Evolutionary conservation across 352 stramenopile species (phyloP), one percentile per base, ranked within the genome.

Genomic region (Globisporangium recalcitrans): DNA sequence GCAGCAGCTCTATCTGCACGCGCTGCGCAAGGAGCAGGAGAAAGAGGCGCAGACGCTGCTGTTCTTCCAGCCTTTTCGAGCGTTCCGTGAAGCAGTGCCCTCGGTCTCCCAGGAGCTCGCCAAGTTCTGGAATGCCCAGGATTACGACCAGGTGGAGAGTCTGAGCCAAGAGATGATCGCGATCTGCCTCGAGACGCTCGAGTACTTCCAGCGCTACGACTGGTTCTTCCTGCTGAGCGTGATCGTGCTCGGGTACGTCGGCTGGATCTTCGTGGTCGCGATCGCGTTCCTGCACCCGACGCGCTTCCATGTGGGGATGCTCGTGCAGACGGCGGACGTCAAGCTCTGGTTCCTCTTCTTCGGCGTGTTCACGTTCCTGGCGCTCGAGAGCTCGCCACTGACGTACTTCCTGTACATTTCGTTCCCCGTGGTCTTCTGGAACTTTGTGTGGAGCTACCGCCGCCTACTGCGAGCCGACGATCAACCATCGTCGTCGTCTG

Each of bases 201-300:
- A 80, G 65, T 91, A 93, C 57, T 89, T 92, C 51, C 86, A 93
- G 67, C 72, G 80, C 40, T 93, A 93, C 65, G 86, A 95, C 68
- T 93, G 86, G 77, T 76, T 88, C 52, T 90, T 93, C 56, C 67
- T 95, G 38, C 71, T 91, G 24, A 78, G 71, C 24, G 63, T 89
- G n/a, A 84, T 95, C 29, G 80, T 93, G 4, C 34, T 78, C 11
- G 86, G 86, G 0, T 95, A 95, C 60, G 26, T 91, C 0, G 80
- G 86, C 55, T 95, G 84, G 84, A 89, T 95, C 32, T 21, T 76
- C 36, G 69, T 92, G 1, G 40, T 93, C 9, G 68, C 69, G 2
- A 63, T 90, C 16, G 80, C 75, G 24, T 88, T 85, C 51, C 42
- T 88, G 16, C 70, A 85, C n/a, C 77, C 80, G 5, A 49, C 44